Evolutionary conservation across 352 stramenopile genomes (phyloP), one percentile per base, ranked within the genome.

Genomic region (Phytophthora citricola): DNA sequence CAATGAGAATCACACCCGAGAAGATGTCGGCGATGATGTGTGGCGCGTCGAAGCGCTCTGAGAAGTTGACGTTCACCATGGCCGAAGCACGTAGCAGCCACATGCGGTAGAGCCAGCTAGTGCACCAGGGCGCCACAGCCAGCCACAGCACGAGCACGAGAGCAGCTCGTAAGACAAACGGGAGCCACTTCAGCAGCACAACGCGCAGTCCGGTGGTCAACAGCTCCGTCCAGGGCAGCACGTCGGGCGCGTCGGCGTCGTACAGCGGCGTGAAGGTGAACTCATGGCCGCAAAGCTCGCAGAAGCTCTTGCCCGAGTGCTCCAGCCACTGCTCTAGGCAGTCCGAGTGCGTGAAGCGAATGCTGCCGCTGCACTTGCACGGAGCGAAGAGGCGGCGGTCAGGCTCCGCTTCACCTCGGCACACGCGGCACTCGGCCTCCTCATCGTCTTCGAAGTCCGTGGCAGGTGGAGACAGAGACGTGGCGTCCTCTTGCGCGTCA

Each of bases 321-420:
- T 89, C 83, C 31, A 98, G 84, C 95, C 95, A 98, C 24, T 97
- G 94, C 63, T 94, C 90, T 46, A 98, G 79, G 52, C 95, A 98
- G 66, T 98, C 94, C 52, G 96, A 94, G 78, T 98, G 95, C 26
- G 89, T 96, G 68, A 96, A 91, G 34, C 93, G 92, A 64, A 98
- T 98, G 43, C 91, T 98, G 31, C 95, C 95, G 29, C 92, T 98
- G 73, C 95, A 98, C 77, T 97, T 98, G 70, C 95, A 98, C 12
- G 88, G 88, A 54, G 83, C 83, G 64, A 94, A 94, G 22, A 96
- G 71, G 4, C 83, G 88, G 3, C 86, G 81, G 8, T 76, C 86
- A 0, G 78, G 76, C 65, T 96, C 88, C 38, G 90, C 92, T 69
- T 97, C 93, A 40, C 94, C 90, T 36, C 95, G 90, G 58, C 95